phyloP scores from a whole-genome alignment of 129 eudicot genomes.

The Glebionis coronaria region DNA sequence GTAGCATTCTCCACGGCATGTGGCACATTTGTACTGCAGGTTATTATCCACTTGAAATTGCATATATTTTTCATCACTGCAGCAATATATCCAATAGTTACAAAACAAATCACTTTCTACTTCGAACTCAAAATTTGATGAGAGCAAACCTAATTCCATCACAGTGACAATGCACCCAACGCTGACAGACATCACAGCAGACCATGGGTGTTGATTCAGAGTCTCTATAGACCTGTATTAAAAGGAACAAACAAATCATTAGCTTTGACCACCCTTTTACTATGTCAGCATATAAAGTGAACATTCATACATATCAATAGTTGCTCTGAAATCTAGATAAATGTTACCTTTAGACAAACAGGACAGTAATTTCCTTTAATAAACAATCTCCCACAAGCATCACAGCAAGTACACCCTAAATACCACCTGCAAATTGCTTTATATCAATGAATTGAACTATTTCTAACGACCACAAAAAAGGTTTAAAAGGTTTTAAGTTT shows the following conservation, averaged over 20 bases:
- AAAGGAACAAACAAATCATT: background rate
- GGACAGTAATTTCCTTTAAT: slow-evolving; percentile 94
- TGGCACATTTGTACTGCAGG: slow-evolving; percentile 83
- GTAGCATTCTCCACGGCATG: slow-evolving; percentile 95
- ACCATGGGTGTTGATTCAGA: slow-evolving; percentile 92
- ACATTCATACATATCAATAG: no score
- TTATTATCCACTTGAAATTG: slow-evolving; percentile 87
- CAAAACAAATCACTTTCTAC: no score
- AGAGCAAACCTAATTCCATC: slow-evolving; percentile 52
- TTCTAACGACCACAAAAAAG: background rate
- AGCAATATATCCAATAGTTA: slow-evolving; percentile 3
- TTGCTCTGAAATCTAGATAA: background rate
- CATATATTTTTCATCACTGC: slow-evolving; percentile 89
- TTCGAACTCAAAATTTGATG: no score
- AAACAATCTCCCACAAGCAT: slow-evolving; percentile 97
- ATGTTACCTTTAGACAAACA: slow-evolving; percentile 76
- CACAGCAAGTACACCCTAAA: slow-evolving; percentile 91
- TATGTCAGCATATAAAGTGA: no score
- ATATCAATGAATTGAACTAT: background rate
- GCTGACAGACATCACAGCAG: slow-evolving; percentile 79
- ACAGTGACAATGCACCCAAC: slow-evolving; percentile 85
- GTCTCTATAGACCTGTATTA: slow-evolving; percentile 73
- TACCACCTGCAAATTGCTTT: slow-evolving; percentile 75
- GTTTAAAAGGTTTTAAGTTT: background rate
- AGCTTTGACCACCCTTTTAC: no score